phyloP scores from a whole-genome alignment of 179 eudicot genomes.

The Heliamphora pulchella region DNA sequence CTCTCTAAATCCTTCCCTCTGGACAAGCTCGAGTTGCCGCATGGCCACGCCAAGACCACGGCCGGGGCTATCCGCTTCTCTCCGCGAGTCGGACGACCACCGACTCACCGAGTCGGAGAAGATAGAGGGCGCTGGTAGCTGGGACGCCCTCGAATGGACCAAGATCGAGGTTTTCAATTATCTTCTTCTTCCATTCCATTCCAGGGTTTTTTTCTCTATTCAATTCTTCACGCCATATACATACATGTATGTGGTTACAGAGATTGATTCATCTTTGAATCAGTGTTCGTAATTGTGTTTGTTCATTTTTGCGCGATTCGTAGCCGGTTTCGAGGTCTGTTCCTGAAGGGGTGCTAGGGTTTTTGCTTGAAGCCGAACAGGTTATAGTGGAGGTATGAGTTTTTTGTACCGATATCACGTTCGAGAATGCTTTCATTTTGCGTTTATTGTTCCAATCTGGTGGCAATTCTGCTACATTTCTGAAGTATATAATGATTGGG shows the following conservation, averaged over 20 bases:
- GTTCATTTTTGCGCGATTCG: not conserved
- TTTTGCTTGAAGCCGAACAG: conserved; percentile 75
- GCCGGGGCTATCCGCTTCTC: conserved; percentile 27
- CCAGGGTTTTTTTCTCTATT: conserved; percentile 19
- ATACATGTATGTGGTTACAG: not conserved
- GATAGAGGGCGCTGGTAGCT: conserved; percentile 65
- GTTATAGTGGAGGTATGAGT: conserved; percentile 54
- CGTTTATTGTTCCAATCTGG: not conserved
- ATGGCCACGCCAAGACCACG: conserved; percentile 45
- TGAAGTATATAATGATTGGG: not conserved
- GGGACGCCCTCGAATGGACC: conserved; percentile 91
- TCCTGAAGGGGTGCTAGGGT: conserved; percentile 48
- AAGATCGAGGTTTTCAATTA: conserved; percentile 47
- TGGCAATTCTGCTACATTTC: not conserved
- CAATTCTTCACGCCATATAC: not conserved
- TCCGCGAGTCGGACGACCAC: conserved; percentile 30
- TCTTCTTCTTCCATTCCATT: not conserved
- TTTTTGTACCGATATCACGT: not conserved
- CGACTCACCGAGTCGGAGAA: conserved; percentile 52
- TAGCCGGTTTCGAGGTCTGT: conserved; percentile 57
- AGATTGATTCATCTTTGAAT: not conserved
- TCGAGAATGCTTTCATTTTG: not conserved
- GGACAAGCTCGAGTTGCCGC: conserved; percentile 17
- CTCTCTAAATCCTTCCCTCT: not conserved
- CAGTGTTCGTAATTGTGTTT: not conserved